These are phyloP conservation scores for Penium margaritaceum DNA, from an alignment of 139 green algal species.

Conservation along the genomic window DNA sequence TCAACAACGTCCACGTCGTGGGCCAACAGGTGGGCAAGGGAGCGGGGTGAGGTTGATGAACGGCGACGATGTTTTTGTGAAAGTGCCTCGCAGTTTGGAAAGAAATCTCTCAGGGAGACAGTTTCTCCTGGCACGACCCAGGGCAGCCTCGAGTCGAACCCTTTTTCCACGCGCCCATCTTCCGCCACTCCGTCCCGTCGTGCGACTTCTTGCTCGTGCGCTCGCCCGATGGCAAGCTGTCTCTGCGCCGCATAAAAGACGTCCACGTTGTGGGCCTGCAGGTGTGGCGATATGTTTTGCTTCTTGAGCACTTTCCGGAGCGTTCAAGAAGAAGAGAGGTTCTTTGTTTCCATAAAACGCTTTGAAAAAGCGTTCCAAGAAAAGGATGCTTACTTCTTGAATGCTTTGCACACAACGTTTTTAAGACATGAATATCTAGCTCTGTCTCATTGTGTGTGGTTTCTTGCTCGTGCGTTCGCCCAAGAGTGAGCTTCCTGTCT, in stretches of 20 bases:
- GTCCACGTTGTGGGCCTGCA: slow-evolving; percentile 38
- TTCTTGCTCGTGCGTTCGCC: slow-evolving; percentile 59
- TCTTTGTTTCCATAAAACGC: neutral
- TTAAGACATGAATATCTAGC: too few species aligned
- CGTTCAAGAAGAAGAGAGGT: neutral
- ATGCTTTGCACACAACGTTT: too few species aligned
- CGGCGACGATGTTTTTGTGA: neutral
- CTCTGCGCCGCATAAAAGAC: too few species aligned
- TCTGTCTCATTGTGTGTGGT: too few species aligned
- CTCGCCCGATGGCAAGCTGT: too few species aligned
- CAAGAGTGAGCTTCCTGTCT: slow-evolving; percentile 54
- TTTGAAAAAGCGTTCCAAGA: neutral
- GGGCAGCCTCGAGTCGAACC: slow-evolving; percentile 50
- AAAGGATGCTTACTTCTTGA: slow-evolving; percentile 34
- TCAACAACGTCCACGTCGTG: slow-evolving; percentile 43
- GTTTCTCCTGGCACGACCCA: slow-evolving; percentile 28
- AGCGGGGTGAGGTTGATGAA: neutral
- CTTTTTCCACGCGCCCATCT: slow-evolving; percentile 62
- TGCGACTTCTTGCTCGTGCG: slow-evolving; percentile 81
- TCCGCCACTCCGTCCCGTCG: slow-evolving; percentile 46
- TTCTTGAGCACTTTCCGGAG: too few species aligned
- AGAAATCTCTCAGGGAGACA: neutral
- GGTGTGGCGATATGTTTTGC: too few species aligned
- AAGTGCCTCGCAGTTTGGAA: neutral
- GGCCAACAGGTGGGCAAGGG: slow-evolving; percentile 48